These are phyloP conservation scores for Cryptosporidium tyzzeri DNA, from an alignment of 169 alveolate species.

Conservation along the genomic window DNA sequence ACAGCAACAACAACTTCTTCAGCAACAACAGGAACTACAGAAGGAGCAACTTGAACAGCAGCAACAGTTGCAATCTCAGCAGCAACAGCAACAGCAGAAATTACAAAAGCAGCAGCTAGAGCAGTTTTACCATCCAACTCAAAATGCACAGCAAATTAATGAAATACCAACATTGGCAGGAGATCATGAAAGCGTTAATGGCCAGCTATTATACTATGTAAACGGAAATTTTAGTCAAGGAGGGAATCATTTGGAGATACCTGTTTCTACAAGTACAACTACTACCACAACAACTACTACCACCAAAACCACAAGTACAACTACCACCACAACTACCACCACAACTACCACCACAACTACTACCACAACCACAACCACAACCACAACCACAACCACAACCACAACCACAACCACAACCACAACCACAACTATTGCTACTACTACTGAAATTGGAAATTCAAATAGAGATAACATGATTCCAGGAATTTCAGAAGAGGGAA, in stretches of 20 bases:
- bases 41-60: neutral
- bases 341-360: conserved; percentile 38
- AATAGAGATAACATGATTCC: neutral
- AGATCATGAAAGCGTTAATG: neutral
- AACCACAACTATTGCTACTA: neutral
- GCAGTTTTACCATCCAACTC: conserved; percentile 2
- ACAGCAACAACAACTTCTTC: neutral
- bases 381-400: conserved; percentile 22
- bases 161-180: conserved; percentile 27
- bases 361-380: conserved; percentile 37
- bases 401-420: neutral
- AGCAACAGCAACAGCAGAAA: neutral
- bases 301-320: neutral
- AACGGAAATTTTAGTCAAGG: conserved; percentile 1
- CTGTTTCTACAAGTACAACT: neutral
- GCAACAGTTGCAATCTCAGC: neutral
- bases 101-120: neutral
- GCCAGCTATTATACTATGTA: neutral
- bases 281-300: conserved; percentile 20
- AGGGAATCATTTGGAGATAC: neutral
- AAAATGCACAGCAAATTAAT: neutral
- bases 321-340: conserved; percentile 29
- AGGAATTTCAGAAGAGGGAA: neutral
- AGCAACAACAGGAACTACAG: neutral
- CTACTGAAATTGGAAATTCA: neutral